phyloP scores from a whole-genome alignment of 2,329 filamentous ascomycete genomes.

The Fusarium succisae region DNA sequence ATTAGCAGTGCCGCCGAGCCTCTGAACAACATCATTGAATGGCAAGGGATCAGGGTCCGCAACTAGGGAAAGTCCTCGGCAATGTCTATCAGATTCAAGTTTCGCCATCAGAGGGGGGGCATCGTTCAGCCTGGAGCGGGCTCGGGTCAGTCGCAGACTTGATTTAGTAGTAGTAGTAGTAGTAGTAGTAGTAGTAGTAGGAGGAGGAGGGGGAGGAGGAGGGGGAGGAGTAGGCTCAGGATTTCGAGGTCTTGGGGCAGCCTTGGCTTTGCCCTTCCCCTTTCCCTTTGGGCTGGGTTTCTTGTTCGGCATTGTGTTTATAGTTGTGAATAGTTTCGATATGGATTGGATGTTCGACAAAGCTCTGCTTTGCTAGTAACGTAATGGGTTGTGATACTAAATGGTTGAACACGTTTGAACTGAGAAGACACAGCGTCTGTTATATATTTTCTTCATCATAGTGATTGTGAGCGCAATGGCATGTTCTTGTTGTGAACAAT shows the following conservation, averaged over 20 bases:
- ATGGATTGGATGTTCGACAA: background rate
- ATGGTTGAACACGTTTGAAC: background rate
- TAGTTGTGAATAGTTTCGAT: background rate
- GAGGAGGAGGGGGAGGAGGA: background rate
- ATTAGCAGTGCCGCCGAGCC: background rate
- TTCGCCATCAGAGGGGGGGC: slow-evolving; percentile 39
- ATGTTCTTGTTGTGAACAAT: background rate
- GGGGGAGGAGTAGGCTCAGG: background rate
- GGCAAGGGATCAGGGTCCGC: slow-evolving; percentile 25
- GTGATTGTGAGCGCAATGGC: background rate
- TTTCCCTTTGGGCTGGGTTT: background rate
- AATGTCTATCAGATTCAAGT: slow-evolving; percentile 22
- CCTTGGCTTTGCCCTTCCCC: background rate
- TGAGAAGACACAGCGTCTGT: background rate
- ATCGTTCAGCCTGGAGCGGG: slow-evolving; percentile 31
- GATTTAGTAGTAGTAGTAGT: too few relatives aligned
- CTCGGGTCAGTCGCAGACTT: slow-evolving; percentile 26
- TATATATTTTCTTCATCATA: background rate
- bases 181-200: too few relatives aligned
- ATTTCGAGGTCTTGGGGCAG: background rate
- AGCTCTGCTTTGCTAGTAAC: background rate
- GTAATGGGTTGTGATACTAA: background rate
- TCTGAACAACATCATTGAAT: slow-evolving; percentile 22
- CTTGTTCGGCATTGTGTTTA: slow-evolving; percentile 8
- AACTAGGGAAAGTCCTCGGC: background rate